Evolutionary conservation across 2,329 filamentous ascomycete species (phyloP).

Genomic region (Pseudogymnoascus verrucosus): DNA sequence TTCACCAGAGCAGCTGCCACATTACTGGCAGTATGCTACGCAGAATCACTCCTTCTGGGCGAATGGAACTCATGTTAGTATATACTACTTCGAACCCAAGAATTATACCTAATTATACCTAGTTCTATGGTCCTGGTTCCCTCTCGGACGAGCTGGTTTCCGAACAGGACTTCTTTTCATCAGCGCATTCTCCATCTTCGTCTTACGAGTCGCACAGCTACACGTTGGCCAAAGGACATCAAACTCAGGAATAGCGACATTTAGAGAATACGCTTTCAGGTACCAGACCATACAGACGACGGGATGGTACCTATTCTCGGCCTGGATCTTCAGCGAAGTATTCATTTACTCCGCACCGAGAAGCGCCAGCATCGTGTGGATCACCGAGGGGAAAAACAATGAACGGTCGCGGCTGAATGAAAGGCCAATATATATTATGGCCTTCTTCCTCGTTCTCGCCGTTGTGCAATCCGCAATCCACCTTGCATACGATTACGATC

Average conservation of each 20-base stretch:
- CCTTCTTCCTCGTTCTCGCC: conserved; percentile 61
- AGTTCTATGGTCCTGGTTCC: conserved; percentile 81
- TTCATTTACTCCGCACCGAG: conserved; percentile 65
- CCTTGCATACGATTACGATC: conserved; percentile 66
- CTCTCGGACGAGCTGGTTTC: conserved; percentile 65
- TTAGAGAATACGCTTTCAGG: conserved; percentile 48
- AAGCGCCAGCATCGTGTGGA: conserved; percentile 58
- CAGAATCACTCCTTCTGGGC: conserved; percentile 62
- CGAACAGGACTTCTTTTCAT: conserved; percentile 69
- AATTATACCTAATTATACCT: conserved; percentile 12
- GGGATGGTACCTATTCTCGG: conserved; percentile 70
- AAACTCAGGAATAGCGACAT: conserved; percentile 56
- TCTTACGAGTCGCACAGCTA: conserved; percentile 78
- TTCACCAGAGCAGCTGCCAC: conserved; percentile 72
- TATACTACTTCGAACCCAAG: conserved; percentile 6
- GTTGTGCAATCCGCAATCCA: conserved; percentile 62
- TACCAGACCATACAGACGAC: conserved; percentile 58
- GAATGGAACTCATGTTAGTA: conserved; percentile 52
- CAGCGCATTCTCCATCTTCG: conserved; percentile 67
- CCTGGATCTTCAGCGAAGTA: conserved; percentile 69
- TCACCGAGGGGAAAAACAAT: conserved; percentile 59
- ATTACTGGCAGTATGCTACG: conserved; percentile 63
- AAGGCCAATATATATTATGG: conserved; percentile 71
- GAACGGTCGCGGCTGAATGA: conserved; percentile 79
- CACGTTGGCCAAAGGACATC: conserved; percentile 68